Base-by-base conservation (phyloP, 305 asterid species). In the Solanum hybrid region DNA sequence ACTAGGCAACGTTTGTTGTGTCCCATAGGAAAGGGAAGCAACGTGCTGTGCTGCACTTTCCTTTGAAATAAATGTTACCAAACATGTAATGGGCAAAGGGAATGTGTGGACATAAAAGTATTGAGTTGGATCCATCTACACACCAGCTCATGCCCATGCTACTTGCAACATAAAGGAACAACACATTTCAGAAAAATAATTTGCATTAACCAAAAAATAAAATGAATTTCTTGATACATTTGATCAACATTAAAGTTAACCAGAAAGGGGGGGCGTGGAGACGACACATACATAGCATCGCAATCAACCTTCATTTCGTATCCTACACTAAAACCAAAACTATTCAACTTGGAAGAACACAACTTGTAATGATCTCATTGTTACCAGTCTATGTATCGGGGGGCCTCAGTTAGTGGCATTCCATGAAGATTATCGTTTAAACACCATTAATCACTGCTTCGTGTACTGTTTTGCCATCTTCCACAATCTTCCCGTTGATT, bases 401-500 rank as follows among this genome's bases (percentile, higher is more conserved):
- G 89, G 75, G 88, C 87, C 86, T 57, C 71, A 77, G 86, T 71
- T 12, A 83, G 61, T 89, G 78, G 20, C 34, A 24, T 24, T 78
- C 42, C 67, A 20, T 20, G 71, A 82, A 40, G 71, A 16, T 82
- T 2, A 42, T 79, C 35, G 8, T 86, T 92, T 95, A 96, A 90
- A 92, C 93, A 87, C 98, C 95, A 87, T 95, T 96, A 84, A 94
- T 94, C 88, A 91, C 96, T 73, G 95, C 95, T 93, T 96, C 98
- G 28, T 94, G 97, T 90, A 95, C 96, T 0, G 95, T 90, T 22
- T 92, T 95, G 79, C 97, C 97, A 83, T 95, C 97, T 89, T 96
- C 99, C 94, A 92, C 91, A 11, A 94, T 95, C 98, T 96, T 97
- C 13, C 99, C 99, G 9, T 96, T 97, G 86, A 97, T 92, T 95